Percentiles rank a stretch among this genome's conserved stretches.
These are phyloP conservation scores for Periconia sp. DNA, from an alignment of 2,329 filamentous ascomycete genomes.

Conservation along the genomic window DNA sequence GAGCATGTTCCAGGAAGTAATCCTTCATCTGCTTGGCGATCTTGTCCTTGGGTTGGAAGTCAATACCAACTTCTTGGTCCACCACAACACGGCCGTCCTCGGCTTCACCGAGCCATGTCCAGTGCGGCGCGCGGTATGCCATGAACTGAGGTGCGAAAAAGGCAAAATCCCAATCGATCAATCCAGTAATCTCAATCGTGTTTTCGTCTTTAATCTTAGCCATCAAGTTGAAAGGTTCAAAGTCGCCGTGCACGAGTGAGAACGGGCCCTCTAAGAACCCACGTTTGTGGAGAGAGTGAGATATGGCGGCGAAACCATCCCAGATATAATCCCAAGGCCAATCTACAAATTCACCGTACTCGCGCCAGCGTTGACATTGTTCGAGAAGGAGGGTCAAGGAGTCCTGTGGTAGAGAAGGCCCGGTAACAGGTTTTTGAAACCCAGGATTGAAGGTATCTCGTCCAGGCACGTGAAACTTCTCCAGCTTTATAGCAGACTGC, in stretches of 20 bases:
- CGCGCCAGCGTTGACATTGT: constrained; percentile 10
- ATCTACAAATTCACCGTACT: not conserved
- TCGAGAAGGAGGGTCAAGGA: constrained; percentile 5
- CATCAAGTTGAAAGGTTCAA: constrained; percentile 32
- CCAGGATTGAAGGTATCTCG: not conserved
- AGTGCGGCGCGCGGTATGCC: constrained; percentile 32
- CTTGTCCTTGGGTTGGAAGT: constrained; percentile 25
- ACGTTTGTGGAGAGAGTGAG: constrained; percentile 11
- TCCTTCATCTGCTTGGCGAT: constrained; percentile 11
- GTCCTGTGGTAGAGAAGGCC: not conserved
- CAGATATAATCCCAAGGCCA: constrained; percentile 11
- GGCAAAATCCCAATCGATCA: constrained; percentile 41
- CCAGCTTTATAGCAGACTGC: not conserved
- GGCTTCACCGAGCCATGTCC: constrained; percentile 29
- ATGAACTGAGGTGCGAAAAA: constrained; percentile 35
- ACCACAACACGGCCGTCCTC: too few species aligned
- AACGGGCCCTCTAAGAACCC: constrained; percentile 12
- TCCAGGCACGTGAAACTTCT: constrained; percentile 5
- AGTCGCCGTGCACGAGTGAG: constrained; percentile 26
- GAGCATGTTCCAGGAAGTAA: constrained; percentile 8
- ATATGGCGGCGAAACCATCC: constrained; percentile 9
- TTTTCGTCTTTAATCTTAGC: constrained; percentile 11
- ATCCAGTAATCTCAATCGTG: constrained; percentile 17
- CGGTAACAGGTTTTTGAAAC: not conserved
- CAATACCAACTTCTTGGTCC: constrained; percentile 12